Evolutionary conservation across 2,329 filamentous ascomycete species (phyloP), one percentile per base, ranked within the genome.

Genomic region (Colletotrichum trifolii): DNA sequence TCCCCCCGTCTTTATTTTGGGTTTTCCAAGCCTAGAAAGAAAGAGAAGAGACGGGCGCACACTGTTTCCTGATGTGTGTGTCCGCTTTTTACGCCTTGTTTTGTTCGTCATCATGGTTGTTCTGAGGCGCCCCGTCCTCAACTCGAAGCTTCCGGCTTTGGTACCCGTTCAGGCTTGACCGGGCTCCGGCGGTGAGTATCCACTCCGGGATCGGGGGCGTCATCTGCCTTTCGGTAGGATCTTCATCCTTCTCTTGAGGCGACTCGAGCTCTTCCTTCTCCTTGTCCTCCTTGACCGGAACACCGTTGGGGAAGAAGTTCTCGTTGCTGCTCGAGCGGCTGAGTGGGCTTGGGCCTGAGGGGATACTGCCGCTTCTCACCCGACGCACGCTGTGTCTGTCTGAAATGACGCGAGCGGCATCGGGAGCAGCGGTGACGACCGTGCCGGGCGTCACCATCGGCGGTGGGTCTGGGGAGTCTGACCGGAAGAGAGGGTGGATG

Each of bases 401-500:
- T 8, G 83, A 80, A 47, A 93, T 86, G 15, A 90, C 78, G 69
- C 89, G 86, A 4, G 88, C 91, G 3, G 88, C 89, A 45, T 89
- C 85, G 0, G 91, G 91, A 3, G 91, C 89, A 0, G 91, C 91
- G 10, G 88, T 81, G 53, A 94, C 89, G 13, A 89, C 83, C 0
- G 91, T 94, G 0, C 90, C 89, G 0, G 90, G 88, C 0, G 89
- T 91, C 2, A 85, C 83, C 6, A 86, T 77, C 0, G 91, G 87
- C 1, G 90, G 88, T 8, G 90, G 90, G 1, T 82, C 84, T 0
- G 89, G 89, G 45, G 88, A 91, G 72, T 92, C 90, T 6, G 89
- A 89, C 64, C 91, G 85, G 79, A 94, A 94, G 3, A 94, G 83
- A 8, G 91, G 91, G 74, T 94, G 91, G 49, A 94, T 93, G 72